Evolutionary conservation across 768 basidiomycete species (phyloP).

Genomic region (Termitomyces sp.): DNA sequence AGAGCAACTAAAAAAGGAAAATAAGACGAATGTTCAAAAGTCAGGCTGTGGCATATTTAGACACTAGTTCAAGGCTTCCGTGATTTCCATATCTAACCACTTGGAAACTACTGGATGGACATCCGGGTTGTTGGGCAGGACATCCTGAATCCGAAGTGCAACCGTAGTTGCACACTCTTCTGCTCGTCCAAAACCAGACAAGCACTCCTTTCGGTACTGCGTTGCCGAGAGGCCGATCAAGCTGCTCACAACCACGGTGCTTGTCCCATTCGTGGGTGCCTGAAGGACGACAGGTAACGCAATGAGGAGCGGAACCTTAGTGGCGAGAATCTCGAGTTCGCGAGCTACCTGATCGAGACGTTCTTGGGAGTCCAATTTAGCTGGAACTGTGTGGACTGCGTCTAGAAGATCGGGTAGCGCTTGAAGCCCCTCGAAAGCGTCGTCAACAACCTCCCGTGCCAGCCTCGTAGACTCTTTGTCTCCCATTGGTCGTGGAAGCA

Average conservation of each 20-base stretch:
- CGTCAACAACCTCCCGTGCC: slow-evolving; percentile 80
- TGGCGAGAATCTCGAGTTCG: slow-evolving; percentile 52
- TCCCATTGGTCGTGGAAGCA: slow-evolving; percentile 58
- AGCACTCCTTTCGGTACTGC: slow-evolving; percentile 64
- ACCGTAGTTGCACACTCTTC: slow-evolving; percentile 68
- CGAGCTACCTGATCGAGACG: slow-evolving; percentile 29
- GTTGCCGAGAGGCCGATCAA: slow-evolving; percentile 59
- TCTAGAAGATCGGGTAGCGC: slow-evolving; percentile 59
- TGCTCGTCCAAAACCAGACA: slow-evolving; percentile 74
- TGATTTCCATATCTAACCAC: slow-evolving; percentile 50
- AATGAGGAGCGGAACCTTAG: slow-evolving; percentile 70
- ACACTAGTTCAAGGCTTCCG: slow-evolving; percentile 18
- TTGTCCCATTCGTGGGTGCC: slow-evolving; percentile 37
- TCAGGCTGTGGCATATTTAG: neutral
- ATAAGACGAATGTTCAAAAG: neutral
- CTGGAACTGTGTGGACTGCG: slow-evolving; percentile 29
- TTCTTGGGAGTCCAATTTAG: slow-evolving; percentile 18
- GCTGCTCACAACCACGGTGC: slow-evolving; percentile 41
- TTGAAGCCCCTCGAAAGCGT: slow-evolving; percentile 66
- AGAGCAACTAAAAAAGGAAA: neutral
- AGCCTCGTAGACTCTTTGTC: slow-evolving; percentile 46
- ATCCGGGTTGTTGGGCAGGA: slow-evolving; percentile 33
- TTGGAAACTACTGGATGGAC: slow-evolving; percentile 34
- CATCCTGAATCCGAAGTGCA: slow-evolving; percentile 53
- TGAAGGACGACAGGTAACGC: slow-evolving; percentile 67